A percentile compares a stretch with the other conserved stretches of the same genome.
Conservation (phyloP, 1,284 basidiomycete species). For the Ceratobasidium sp. region DNA sequence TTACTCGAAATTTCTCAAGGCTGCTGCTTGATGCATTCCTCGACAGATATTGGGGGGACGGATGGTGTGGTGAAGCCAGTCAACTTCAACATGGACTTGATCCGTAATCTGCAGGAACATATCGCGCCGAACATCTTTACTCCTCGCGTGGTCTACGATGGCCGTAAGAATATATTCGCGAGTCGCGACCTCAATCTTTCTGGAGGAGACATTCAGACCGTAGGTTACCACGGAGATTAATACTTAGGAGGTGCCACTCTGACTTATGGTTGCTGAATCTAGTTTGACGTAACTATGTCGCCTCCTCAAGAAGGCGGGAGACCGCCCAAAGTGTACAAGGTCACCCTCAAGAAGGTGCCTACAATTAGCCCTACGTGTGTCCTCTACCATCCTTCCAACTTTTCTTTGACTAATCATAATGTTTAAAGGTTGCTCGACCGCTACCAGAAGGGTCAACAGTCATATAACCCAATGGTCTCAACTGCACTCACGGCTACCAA, state of each 20-base stretch:
- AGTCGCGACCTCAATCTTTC: conserved; percentile 64
- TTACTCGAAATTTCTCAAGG: background rate
- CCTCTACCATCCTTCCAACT: conserved; percentile 21
- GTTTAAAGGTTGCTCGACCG: conserved; percentile 67
- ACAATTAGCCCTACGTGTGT: conserved; percentile 77
- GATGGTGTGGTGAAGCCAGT: background rate
- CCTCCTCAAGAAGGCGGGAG: conserved; percentile 46
- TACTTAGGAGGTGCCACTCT: background rate
- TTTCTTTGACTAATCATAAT: background rate
- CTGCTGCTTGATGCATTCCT: background rate
- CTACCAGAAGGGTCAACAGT: conserved; percentile 72
- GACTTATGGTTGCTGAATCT: background rate
- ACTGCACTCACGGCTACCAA: conserved; percentile 81
- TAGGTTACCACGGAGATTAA: background rate
- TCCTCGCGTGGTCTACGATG: conserved; percentile 69
- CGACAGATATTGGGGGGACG: background rate
- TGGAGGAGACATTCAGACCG: background rate
- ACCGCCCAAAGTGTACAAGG: conserved; percentile 68
- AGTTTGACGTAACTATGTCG: conserved; percentile 9
- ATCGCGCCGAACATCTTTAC: background rate
- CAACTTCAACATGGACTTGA: background rate
- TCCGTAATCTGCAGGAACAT: background rate
- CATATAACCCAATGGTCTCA: conserved; percentile 72
- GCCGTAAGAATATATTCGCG: conserved; percentile 78
- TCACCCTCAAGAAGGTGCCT: conserved; percentile 69